phyloP scores from a whole-genome alignment of 768 basidiomycete species.

The Russula compacta region DNA sequence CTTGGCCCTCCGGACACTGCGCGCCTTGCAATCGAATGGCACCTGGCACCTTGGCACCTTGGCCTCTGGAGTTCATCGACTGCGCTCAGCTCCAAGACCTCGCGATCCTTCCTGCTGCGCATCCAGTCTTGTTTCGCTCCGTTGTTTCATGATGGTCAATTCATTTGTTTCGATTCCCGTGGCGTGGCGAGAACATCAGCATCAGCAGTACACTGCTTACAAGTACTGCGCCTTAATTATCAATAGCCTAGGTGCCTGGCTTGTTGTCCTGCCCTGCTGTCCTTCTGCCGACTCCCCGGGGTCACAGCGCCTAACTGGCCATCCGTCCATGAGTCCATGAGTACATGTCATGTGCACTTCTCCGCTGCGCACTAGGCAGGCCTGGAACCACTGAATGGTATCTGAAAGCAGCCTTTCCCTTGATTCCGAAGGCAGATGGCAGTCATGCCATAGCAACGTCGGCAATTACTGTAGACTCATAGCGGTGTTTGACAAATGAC shows the following conservation, averaged over 20 bases:
- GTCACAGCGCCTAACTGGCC: neutral
- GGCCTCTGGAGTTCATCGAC: neutral
- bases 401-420: neutral
- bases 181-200: neutral
- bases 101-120: neutral
- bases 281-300: no score
- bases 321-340: neutral
- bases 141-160: neutral
- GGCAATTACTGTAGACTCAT: no score
- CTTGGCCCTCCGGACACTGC: neutral
- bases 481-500: no score
- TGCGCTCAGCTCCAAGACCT: neutral
- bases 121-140: neutral
- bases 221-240: neutral
- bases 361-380: neutral
- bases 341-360: neutral
- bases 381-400: neutral
- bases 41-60: no score
- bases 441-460: neutral
- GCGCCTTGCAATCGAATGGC: no score
- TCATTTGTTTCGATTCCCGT: neutral
- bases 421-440: neutral
- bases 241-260: neutral
- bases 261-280: no score
- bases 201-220: neutral